Evolutionary conservation across 257 asterid species (phyloP).

Genomic region (Henckelia pumila): DNA sequence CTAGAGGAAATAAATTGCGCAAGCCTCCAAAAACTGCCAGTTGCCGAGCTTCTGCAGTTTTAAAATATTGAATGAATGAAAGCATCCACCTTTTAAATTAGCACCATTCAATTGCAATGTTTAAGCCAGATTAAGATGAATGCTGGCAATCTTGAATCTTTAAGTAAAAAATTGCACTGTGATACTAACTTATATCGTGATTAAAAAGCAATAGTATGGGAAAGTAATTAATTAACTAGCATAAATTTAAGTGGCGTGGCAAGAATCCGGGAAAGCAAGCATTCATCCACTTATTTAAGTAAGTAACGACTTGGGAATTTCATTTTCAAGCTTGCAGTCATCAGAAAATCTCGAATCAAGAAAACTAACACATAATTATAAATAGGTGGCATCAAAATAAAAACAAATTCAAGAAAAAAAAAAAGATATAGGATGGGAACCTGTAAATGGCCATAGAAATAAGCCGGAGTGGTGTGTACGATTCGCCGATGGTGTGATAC

Average conservation of each 20-base stretch:
- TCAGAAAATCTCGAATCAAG: neutral
- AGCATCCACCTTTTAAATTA: neutral
- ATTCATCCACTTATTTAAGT: neutral
- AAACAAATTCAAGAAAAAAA: neutral
- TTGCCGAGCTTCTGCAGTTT: conserved; percentile 41
- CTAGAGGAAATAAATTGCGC: conserved; percentile 35
- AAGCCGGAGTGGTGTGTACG: conserved; percentile 27
- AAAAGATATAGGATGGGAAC: conserved; percentile 24
- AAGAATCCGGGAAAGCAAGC: neutral
- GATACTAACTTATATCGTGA: neutral
- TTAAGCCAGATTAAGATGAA: conserved; percentile 11
- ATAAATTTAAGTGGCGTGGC: neutral
- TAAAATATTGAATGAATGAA: conserved; percentile 18
- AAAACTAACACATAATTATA: neutral
- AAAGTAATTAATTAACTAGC: neutral
- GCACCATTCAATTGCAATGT: conserved; percentile 6
- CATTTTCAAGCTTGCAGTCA: neutral
- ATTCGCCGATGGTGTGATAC: conserved; percentile 22
- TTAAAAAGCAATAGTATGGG: neutral
- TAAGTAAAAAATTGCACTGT: neutral
- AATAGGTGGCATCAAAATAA: neutral
- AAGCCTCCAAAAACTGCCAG: conserved; percentile 47
- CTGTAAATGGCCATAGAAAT: conserved; percentile 64
- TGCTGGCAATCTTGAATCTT: neutral
- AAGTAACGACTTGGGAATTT: neutral